Evolutionary conservation across 2,329 filamentous ascomycete genomes (phyloP).

Genomic region (Epichloe baconii): DNA sequence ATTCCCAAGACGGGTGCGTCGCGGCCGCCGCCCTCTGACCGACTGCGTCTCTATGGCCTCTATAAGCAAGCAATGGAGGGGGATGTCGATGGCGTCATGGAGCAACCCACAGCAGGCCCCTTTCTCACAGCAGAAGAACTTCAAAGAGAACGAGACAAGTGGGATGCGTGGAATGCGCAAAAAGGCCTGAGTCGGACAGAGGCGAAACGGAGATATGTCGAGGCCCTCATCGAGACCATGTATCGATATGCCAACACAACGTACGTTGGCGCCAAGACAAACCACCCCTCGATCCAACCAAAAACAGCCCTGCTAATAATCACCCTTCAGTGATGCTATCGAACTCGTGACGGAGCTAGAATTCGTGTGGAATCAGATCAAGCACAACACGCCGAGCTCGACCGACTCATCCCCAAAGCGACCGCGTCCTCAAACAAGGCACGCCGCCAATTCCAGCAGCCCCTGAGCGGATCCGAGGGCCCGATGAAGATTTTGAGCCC

Average conservation of each 20-base stretch:
- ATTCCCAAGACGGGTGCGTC: slow-evolving; percentile 87
- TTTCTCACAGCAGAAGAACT: slow-evolving; percentile 39
- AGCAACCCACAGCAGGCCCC: slow-evolving; percentile 49
- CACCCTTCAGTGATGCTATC: slow-evolving; percentile 50
- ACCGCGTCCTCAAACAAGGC: slow-evolving; percentile 17
- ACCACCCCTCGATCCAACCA: not conserved
- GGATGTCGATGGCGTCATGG: slow-evolving; percentile 88
- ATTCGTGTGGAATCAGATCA: slow-evolving; percentile 98
- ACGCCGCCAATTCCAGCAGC: slow-evolving; percentile 32
- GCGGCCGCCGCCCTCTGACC: slow-evolving; percentile 72
- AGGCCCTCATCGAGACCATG: slow-evolving; percentile 92
- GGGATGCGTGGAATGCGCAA: slow-evolving; percentile 93
- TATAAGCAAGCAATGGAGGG: slow-evolving; percentile 99
- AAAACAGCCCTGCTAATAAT: not conserved
- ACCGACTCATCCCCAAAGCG: slow-evolving; percentile 41
- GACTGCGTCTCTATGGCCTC: slow-evolving; percentile 86
- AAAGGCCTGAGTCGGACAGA: slow-evolving; percentile 74
- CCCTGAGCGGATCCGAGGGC: slow-evolving; percentile 34
- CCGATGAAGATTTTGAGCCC: slow-evolving; percentile 65
- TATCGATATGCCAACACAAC: slow-evolving; percentile 84
- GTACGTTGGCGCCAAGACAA: slow-evolving; percentile 29
- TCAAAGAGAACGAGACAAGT: slow-evolving; percentile 52
- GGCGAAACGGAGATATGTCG: slow-evolving; percentile 87
- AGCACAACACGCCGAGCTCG: slow-evolving; percentile 63
- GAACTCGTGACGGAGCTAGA: slow-evolving; percentile 91